phyloP scores from a whole-genome alignment of 805 yeast genomes.

The Saturnispora bothae region DNA sequence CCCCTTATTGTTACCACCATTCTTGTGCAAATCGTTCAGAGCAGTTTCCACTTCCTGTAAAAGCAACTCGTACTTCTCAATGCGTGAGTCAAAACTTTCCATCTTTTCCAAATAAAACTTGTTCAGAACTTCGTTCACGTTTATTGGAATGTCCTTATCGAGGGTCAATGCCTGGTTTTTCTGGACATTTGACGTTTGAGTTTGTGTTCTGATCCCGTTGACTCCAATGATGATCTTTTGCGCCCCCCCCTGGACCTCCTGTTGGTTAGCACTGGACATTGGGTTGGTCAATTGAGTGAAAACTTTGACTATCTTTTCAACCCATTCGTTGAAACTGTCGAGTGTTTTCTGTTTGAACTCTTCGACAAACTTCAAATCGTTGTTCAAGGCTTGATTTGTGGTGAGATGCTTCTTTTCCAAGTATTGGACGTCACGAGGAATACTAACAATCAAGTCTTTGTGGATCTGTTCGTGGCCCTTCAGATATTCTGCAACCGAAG shows the following conservation, averaged over 20 bases:
- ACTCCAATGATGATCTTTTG: slow-evolving; percentile 24
- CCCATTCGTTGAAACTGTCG: slow-evolving; percentile 30
- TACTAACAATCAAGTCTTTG: slow-evolving; percentile 50
- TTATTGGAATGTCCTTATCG: slow-evolving; percentile 28
- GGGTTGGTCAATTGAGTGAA: slow-evolving; percentile 29
- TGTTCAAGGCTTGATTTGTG: slow-evolving; percentile 51
- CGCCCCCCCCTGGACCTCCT: slow-evolving; percentile 14
- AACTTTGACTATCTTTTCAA: slow-evolving; percentile 28
- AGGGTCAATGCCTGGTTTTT: slow-evolving; percentile 26
- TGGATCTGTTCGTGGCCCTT: slow-evolving; percentile 55
- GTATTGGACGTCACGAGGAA: slow-evolving; percentile 63
- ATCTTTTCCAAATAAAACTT: slow-evolving; percentile 40
- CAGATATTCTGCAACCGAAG: slow-evolving; percentile 57
- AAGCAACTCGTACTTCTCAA: slow-evolving; percentile 37
- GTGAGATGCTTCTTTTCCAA: slow-evolving; percentile 50
- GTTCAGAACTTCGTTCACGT: slow-evolving; percentile 41
- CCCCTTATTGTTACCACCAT: slow-evolving; percentile 27
- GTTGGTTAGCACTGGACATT: slow-evolving; percentile 20
- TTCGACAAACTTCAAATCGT: slow-evolving; percentile 36
- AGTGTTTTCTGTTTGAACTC: slow-evolving; percentile 32
- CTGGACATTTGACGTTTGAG: slow-evolving; percentile 11
- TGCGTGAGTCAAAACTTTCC: slow-evolving; percentile 33
- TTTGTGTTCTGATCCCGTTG: slow-evolving; percentile 20
- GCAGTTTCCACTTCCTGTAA: slow-evolving; percentile 51
- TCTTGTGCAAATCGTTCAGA: slow-evolving; percentile 43